Percentiles rank a stretch among this genome's conserved stretches.
Conservation (phyloP, 2,329 filamentous ascomycete genomes). For the Teratosphaeria destructans region DNA sequence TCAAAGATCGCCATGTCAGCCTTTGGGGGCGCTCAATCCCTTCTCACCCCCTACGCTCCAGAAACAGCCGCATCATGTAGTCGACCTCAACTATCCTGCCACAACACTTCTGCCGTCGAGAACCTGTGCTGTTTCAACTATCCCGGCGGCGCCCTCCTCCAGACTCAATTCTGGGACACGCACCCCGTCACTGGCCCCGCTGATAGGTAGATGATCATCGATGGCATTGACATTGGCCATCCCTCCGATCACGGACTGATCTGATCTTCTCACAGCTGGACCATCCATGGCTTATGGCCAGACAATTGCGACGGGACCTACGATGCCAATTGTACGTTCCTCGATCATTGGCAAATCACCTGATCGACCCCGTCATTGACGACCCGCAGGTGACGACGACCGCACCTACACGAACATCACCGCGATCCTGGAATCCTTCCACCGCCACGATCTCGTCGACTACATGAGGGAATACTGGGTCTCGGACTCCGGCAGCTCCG, state of each 20-base stretch:
- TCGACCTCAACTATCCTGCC: slow-evolving; percentile 48
- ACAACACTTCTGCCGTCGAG: slow-evolving; percentile 48
- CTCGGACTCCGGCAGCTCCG: slow-evolving; percentile 53
- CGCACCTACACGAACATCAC: slow-evolving; percentile 57
- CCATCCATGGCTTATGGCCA: slow-evolving; percentile 55
- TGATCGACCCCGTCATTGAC: too few relatives aligned
- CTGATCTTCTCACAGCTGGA: slow-evolving; percentile 43
- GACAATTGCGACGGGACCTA: slow-evolving; percentile 59
- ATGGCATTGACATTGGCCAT: not conserved
- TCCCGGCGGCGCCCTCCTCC: slow-evolving; percentile 59
- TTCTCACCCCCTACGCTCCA: slow-evolving; percentile 7
- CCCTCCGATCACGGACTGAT: not conserved
- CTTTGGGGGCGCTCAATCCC: slow-evolving; percentile 17
- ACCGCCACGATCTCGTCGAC: slow-evolving; percentile 45
- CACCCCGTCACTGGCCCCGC: slow-evolving; percentile 52
- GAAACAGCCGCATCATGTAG: slow-evolving; percentile 21
- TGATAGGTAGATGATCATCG: slow-evolving; percentile 31
- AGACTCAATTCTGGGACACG: slow-evolving; percentile 72
- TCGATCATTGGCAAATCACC: too few relatives aligned
- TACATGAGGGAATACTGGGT: slow-evolving; percentile 64
- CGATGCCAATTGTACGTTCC: slow-evolving; percentile 29
- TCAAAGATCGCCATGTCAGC: slow-evolving; percentile 19
- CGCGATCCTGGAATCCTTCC: slow-evolving; percentile 47
- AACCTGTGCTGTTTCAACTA: slow-evolving; percentile 67
- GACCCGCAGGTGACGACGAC: slow-evolving; percentile 14